A percentile compares a stretch with the other conserved stretches of the same genome.
Conservation (phyloP, 805 yeast species). For the Starmerella potacharoeniae region DNA sequence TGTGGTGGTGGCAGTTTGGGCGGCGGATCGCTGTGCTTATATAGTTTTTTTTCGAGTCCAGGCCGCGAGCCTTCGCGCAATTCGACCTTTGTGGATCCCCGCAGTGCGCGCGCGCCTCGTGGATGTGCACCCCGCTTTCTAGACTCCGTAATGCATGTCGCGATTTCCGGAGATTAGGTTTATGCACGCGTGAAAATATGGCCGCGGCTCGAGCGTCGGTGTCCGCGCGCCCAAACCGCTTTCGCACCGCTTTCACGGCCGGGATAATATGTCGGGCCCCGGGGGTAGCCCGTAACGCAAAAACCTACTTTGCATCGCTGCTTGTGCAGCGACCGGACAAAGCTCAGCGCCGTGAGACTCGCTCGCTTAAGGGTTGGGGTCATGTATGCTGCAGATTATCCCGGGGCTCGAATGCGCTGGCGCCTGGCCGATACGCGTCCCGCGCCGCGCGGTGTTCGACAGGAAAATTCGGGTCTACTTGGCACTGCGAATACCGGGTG, state of each 20-base stretch:
- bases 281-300: not conserved
- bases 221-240: not conserved
- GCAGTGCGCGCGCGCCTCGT: not conserved
- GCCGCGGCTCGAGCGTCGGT: not conserved
- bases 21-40: not conserved
- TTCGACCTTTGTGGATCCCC: not conserved
- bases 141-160: not conserved
- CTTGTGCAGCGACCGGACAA: not conserved
- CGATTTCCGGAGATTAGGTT: not conserved
- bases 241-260: not conserved
- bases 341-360: not conserved
- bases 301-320: not conserved
- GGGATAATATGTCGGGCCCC: not conserved
- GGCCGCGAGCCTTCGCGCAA: not conserved
- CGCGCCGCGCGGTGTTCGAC: too few species aligned
- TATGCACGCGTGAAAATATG: not conserved
- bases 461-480: too few species aligned
- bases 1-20: not conserved
- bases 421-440: too few species aligned
- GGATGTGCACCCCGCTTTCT: not conserved
- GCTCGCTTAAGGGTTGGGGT: not conserved
- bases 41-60: not conserved
- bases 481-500: too few species aligned
- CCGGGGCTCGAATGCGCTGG: not conserved
- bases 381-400: not conserved